Conservation (phyloP, 2,329 filamentous ascomycete species). For the Penicillium sp. region DNA sequence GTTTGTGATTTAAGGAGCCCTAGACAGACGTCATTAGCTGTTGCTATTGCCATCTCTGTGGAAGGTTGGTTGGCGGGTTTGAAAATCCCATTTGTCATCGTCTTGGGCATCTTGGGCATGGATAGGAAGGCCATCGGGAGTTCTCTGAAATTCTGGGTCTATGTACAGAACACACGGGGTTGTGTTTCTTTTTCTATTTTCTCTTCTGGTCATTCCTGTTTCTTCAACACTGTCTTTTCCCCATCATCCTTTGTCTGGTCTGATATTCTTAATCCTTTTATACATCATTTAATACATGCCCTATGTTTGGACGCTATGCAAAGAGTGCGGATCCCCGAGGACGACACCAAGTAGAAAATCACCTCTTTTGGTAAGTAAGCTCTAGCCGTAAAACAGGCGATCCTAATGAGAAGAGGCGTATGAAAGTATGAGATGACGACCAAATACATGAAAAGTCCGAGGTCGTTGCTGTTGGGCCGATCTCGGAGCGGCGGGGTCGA, state of each 20-base stretch:
- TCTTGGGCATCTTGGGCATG: slow-evolving; percentile 20
- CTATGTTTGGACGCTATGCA: not conserved
- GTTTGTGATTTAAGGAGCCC: slow-evolving; percentile 21
- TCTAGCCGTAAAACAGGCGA: too few relatives aligned
- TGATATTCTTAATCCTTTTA: slow-evolving; percentile 9
- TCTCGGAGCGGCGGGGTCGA: slow-evolving; percentile 25
- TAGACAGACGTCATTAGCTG: slow-evolving; percentile 4
- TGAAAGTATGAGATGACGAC: too few relatives aligned
- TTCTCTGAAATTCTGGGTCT: slow-evolving; percentile 9
- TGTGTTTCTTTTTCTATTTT: slow-evolving; percentile 13
- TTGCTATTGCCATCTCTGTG: slow-evolving; percentile 6
- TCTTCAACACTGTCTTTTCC: slow-evolving; percentile 11
- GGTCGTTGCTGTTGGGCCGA: slow-evolving; percentile 11
- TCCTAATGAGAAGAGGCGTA: too few relatives aligned
- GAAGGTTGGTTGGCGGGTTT: slow-evolving; percentile 14
- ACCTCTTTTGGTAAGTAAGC: too few relatives aligned
- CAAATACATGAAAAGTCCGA: not conserved
- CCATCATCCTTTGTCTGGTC: slow-evolving; percentile 2
- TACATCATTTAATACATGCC: slow-evolving; percentile 24
- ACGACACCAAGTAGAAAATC: not conserved
- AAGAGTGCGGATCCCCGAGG: not conserved
- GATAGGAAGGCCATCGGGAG: slow-evolving; percentile 10
- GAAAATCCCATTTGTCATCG: slow-evolving; percentile 17
- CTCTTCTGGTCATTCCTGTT: slow-evolving; percentile 3
- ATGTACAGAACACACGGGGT: slow-evolving; percentile 24